phyloP scores from a whole-genome alignment of 2,329 filamentous ascomycete species.

The Pseudogymnoascus sp. region DNA sequence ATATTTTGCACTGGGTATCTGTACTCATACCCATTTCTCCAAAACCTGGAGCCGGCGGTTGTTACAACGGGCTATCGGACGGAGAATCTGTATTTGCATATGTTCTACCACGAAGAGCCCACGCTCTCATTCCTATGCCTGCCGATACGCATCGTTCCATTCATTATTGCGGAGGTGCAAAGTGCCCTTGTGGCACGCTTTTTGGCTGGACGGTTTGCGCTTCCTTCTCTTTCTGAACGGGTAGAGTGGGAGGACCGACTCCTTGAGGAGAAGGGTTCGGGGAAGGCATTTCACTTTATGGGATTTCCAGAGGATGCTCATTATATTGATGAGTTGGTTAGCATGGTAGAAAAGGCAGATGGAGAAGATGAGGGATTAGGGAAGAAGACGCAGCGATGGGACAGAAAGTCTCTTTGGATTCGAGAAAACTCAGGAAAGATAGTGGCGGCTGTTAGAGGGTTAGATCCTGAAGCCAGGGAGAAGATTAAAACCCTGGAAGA shows the following conservation, averaged over 20 bases:
- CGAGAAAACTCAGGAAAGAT: background rate
- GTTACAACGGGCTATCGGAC: slow-evolving; percentile 65
- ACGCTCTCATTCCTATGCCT: slow-evolving; percentile 72
- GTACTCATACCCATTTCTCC: slow-evolving; percentile 71
- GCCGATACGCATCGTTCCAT: slow-evolving; percentile 81
- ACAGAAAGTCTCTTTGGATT: background rate
- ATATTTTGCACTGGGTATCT: slow-evolving; percentile 89
- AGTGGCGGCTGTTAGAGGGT: background rate
- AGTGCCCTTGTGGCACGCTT: slow-evolving; percentile 68
- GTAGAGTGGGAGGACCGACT: slow-evolving; percentile 53
- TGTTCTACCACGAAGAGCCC: slow-evolving; percentile 69
- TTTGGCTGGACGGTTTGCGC: slow-evolving; percentile 61
- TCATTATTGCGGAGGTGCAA: slow-evolving; percentile 73
- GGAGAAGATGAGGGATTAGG: background rate
- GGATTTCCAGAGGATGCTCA: slow-evolving; percentile 53
- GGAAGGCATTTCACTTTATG: slow-evolving; percentile 42
- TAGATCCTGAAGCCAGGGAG: slow-evolving; percentile 53
- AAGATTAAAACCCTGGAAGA: slow-evolving; percentile 62
- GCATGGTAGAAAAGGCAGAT: background rate
- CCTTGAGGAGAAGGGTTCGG: slow-evolving; percentile 35
- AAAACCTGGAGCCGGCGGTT: slow-evolving; percentile 42
- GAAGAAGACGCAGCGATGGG: background rate
- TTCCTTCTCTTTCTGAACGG: slow-evolving; percentile 63
- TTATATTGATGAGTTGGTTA: slow-evolving; percentile 58
- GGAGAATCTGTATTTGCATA: slow-evolving; percentile 67